phyloP scores from a whole-genome alignment of 352 stramenopile genomes.

The Chrysophaeum taylorii region DNA sequence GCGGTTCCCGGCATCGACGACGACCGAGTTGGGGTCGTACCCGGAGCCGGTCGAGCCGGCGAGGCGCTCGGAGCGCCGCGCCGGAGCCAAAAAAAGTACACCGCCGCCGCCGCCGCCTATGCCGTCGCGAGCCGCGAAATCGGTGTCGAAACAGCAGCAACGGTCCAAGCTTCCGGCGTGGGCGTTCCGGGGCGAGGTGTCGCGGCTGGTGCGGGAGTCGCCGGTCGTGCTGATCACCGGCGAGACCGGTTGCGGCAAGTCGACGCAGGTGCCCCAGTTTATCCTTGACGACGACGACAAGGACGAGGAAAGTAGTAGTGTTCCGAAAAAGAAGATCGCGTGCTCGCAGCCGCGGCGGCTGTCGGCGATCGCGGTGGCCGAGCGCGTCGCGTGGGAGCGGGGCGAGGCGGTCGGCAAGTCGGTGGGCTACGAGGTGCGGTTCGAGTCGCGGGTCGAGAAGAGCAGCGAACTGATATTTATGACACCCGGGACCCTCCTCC shows the following conservation, averaged over 20 bases:
- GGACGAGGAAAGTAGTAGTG: conserved; percentile 35
- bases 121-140: not conserved
- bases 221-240: conserved; percentile 79
- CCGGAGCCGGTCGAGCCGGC: not conserved
- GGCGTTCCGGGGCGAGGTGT: conserved; percentile 39
- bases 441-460: conserved; percentile 64
- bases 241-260: conserved; percentile 81
- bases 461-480: conserved; percentile 74
- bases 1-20: not conserved
- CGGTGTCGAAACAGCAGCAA: conserved; percentile 31
- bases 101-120: not conserved
- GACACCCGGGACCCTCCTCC: conserved; percentile 61
- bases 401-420: conserved; percentile 41
- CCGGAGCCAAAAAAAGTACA: not conserved
- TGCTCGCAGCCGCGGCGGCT: conserved; percentile 84
- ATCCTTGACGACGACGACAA: conserved; percentile 50
- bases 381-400: conserved; percentile 64
- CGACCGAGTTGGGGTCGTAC: not conserved
- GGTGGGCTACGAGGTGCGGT: conserved; percentile 79
- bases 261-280: conserved; percentile 73
- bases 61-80: not conserved
- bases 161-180: conserved; percentile 47
- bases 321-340: conserved; percentile 64
- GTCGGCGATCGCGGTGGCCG: conserved; percentile 79
- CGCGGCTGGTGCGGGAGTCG: conserved; percentile 45